Conservation (phyloP, 2,329 filamentous ascomycete genomes). For the Bipolaris gigantea region DNA sequence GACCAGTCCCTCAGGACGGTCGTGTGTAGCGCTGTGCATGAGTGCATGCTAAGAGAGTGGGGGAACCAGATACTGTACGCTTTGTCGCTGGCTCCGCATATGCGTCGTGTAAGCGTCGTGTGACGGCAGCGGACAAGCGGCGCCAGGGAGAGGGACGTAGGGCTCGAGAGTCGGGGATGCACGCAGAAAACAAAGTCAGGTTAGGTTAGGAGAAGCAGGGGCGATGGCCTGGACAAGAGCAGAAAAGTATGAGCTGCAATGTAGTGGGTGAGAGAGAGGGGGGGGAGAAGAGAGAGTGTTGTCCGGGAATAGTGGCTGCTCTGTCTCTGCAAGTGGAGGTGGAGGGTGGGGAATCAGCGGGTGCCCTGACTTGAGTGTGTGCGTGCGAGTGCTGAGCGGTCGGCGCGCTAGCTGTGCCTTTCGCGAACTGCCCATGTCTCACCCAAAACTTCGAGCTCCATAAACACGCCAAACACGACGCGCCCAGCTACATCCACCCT, state of each 20-base stretch:
- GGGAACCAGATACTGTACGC: constrained; percentile 2
- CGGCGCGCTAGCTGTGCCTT: constrained; percentile 17
- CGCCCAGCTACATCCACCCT: constrained; percentile 9
- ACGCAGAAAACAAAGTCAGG: background rate
- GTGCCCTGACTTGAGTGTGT: constrained; percentile 5
- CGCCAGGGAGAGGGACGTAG: background rate
- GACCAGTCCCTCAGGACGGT: background rate
- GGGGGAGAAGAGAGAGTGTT: background rate
- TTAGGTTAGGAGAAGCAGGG: background rate
- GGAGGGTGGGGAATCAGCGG: constrained; percentile 17
- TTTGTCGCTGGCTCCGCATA: background rate
- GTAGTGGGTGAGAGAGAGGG: background rate
- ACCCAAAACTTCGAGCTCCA: constrained; percentile 20
- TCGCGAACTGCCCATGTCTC: constrained; percentile 14
- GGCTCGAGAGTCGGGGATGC: constrained; percentile 5
- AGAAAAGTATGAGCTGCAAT: background rate
- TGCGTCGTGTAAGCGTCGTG: constrained; percentile 7
- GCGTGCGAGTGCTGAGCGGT: constrained; percentile 1
- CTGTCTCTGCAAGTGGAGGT: constrained; percentile 15
- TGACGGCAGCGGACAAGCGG: constrained; percentile 8
- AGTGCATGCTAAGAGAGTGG: background rate
- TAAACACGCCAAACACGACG: constrained; percentile 18
- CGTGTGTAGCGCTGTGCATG: constrained; percentile 8
- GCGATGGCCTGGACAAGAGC: background rate
- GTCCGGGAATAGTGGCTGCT: background rate